Conservation (phyloP, 768 basidiomycete genomes). For the Lanmaoa pseudosensibilis region DNA sequence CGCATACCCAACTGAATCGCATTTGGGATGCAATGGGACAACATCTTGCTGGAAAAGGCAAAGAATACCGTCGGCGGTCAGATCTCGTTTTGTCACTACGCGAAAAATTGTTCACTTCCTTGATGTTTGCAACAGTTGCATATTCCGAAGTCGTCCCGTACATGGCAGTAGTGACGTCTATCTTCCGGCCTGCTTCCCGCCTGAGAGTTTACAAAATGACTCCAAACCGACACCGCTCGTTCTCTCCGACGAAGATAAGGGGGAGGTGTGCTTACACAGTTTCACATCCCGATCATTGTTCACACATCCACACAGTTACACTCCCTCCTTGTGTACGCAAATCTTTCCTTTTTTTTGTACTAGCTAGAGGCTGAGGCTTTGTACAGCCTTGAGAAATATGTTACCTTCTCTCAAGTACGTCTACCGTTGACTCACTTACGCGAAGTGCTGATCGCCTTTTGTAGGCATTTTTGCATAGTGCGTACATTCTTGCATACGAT, state of each 20-base stretch:
- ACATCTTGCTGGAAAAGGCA: constrained; percentile 44
- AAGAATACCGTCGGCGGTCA: constrained; percentile 55
- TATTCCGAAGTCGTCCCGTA: constrained; percentile 38
- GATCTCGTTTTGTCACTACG: neutral
- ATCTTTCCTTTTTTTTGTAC: neutral
- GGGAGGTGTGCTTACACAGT: constrained; percentile 39
- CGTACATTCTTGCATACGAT: neutral
- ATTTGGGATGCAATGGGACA: constrained; percentile 48
- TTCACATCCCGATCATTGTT: neutral
- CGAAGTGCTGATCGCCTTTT: constrained; percentile 28
- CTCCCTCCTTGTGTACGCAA: constrained; percentile 55
- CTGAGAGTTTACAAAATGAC: constrained; percentile 28
- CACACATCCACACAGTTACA: constrained; percentile 43
- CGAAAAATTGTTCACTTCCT: neutral
- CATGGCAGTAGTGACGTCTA: constrained; percentile 44
- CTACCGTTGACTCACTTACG: constrained; percentile 29
- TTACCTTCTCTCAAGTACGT: constrained; percentile 30
- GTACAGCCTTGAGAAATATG: constrained; percentile 34
- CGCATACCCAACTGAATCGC: constrained; percentile 46
- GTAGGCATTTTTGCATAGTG: constrained; percentile 26
- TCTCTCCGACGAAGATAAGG: constrained; percentile 45
- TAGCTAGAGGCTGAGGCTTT: constrained; percentile 41
- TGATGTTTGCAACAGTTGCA: constrained; percentile 39
- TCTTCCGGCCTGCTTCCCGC: constrained; percentile 53
- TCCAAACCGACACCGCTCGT: constrained; percentile 25